Evolutionary conservation across 1,139 yeast species (phyloP).

Genomic region (Kluyveromyces sp.): DNA sequence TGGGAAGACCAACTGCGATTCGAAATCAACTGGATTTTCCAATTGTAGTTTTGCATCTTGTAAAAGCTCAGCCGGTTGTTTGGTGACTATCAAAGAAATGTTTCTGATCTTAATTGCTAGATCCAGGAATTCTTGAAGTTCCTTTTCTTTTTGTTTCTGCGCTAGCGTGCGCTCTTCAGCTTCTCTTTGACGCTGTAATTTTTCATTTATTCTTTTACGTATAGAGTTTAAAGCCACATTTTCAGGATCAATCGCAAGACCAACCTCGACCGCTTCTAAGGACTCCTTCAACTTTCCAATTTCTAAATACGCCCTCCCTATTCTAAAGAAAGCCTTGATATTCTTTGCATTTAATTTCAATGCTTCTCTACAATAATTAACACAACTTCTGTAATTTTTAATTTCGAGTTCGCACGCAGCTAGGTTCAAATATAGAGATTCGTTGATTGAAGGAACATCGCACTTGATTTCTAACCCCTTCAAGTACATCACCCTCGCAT

Average conservation of each 20-base stretch:
- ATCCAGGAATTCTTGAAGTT: constrained; percentile 32
- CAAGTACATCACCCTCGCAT: constrained; percentile 72
- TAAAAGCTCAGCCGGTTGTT: constrained; percentile 38
- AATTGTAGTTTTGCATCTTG: constrained; percentile 38
- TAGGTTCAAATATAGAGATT: constrained; percentile 65
- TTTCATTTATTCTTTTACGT: constrained; percentile 35
- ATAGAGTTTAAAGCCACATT: constrained; percentile 47
- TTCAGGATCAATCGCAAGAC: constrained; percentile 50
- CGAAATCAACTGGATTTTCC: constrained; percentile 65
- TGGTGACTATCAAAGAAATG: constrained; percentile 41
- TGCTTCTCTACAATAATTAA: constrained; percentile 78
- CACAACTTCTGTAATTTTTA: constrained; percentile 76
- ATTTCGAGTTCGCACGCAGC: constrained; percentile 89
- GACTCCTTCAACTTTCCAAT: constrained; percentile 71
- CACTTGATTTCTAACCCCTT: constrained; percentile 72
- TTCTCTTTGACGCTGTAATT: constrained; percentile 30
- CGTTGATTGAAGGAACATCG: constrained; percentile 42
- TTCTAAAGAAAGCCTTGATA: constrained; percentile 77
- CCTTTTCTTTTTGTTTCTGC: constrained; percentile 18
- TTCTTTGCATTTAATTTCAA: constrained; percentile 58
- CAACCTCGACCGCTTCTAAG: constrained; percentile 55
- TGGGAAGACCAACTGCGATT: constrained; percentile 74
- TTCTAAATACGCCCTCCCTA: constrained; percentile 71
- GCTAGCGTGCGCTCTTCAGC: constrained; percentile 14
- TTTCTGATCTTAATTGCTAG: constrained; percentile 53